phyloP scores from a whole-genome alignment of 768 basidiomycete genomes.

The Collybia sp. region DNA sequence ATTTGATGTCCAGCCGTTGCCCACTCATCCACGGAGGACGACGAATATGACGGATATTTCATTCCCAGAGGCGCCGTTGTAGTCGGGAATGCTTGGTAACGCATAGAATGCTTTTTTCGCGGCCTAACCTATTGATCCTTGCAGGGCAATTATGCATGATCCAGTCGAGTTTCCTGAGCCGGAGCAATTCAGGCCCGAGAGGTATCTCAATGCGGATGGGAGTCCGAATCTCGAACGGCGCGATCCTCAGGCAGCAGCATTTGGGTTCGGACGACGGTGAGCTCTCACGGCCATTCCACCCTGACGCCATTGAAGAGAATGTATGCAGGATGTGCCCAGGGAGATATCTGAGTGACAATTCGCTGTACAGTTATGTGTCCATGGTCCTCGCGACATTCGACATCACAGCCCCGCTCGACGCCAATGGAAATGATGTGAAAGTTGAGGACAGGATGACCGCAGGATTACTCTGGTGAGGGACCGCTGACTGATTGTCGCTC shows the following conservation, averaged over 20 bases:
- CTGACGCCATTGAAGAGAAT: not conserved
- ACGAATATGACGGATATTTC: constrained; percentile 7
- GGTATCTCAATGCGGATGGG: constrained; percentile 2
- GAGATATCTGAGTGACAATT: constrained; percentile 14
- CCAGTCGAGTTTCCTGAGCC: constrained; percentile 7
- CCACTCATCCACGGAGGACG: constrained; percentile 7
- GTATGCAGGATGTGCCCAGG: constrained; percentile 19
- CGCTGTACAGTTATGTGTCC: constrained; percentile 17
- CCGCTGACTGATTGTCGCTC: not conserved
- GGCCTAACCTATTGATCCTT: not conserved
- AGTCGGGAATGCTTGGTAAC: constrained; percentile 8
- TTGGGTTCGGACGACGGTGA: constrained; percentile 9
- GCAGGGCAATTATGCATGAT: not conserved
- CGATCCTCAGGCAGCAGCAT: constrained; percentile 4
- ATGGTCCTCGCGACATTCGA: constrained; percentile 17
- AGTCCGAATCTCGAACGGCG: not conserved
- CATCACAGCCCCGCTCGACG: constrained; percentile 14
- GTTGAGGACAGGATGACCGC: constrained; percentile 11
- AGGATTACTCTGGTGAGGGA: constrained; percentile 3
- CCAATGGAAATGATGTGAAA: constrained; percentile 7
- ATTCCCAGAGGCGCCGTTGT: constrained; percentile 11
- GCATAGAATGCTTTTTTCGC: not conserved
- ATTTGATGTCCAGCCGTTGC: constrained; percentile 1
- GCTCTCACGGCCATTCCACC: not conserved
- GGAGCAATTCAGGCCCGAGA: constrained; percentile 7